Conservation (phyloP, 1,139 yeast genomes). For the Schizosaccharomyces versatilis region DNA sequence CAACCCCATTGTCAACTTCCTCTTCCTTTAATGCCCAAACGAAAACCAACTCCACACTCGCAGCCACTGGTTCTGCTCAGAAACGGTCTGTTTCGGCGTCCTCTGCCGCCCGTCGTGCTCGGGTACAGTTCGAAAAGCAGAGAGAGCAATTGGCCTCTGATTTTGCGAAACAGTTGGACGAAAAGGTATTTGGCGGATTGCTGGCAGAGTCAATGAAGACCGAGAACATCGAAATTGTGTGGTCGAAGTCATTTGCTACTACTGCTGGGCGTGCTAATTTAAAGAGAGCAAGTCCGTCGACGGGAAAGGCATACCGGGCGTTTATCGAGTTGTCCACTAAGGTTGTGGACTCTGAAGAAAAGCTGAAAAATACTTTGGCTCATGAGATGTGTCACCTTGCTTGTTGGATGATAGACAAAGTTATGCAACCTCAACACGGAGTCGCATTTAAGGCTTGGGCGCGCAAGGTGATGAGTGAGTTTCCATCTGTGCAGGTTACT, state of each 20-base stretch:
- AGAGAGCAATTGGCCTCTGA: not conserved
- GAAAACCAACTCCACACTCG: too few relatives aligned
- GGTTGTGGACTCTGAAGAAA: constrained; percentile 6
- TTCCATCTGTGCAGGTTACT: constrained; percentile 5
- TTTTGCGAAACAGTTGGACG: not conserved
- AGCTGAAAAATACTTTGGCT: constrained; percentile 6
- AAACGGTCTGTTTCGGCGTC: too few relatives aligned
- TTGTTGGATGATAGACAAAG: constrained; percentile 6
- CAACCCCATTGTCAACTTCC: too few relatives aligned
- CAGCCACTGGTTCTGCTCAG: too few relatives aligned
- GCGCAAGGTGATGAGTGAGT: not conserved
- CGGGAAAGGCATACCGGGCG: not conserved
- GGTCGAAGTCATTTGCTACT: not conserved
- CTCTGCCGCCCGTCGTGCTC: too few relatives aligned
- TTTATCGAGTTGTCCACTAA: constrained; percentile 9
- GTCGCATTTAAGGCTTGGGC: constrained; percentile 7
- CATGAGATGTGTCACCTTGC: constrained; percentile 9
- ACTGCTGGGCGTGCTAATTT: not conserved
- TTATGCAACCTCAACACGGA: constrained; percentile 7
- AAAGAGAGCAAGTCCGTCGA: not conserved
- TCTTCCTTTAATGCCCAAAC: too few relatives aligned
- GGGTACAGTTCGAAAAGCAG: not conserved
- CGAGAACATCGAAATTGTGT: not conserved
- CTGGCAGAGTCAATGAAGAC: not conserved
- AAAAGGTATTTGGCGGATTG: not conserved